Base-by-base conservation (phyloP, 2,329 filamentous ascomycete genomes). In the Cladosporium sp. region DNA sequence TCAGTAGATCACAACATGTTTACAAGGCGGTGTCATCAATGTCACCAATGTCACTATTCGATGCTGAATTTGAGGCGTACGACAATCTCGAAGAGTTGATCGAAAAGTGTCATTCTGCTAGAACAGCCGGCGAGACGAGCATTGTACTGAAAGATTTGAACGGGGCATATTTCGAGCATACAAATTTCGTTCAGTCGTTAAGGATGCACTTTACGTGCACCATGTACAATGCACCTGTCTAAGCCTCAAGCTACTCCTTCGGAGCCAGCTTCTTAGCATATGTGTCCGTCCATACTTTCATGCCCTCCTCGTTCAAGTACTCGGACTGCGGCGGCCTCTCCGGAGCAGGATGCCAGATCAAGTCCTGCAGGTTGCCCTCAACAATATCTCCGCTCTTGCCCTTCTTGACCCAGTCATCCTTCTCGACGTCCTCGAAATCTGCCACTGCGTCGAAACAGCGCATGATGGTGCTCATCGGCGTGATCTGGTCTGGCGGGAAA, bases 401-500 rank as follows among this genome's bases (percentile, higher is more conserved):
- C 11, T 45, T 55, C 57, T 61, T 42, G 12, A 65, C 64, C 69
- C 69, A 71, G 5, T 61, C 61, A 8, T 56, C 64, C 1, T 64
- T 60, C 7, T 57, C 66, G 11, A 75, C 60, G 19, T 56, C 34
- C 12, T 67, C 66, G 37, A 70, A 61, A 15, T 61, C 43, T 11
- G 59, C 64, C 42, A 76, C 69, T 11, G 69, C 72, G 52, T 74
- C 70, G 51, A 76, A 77, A 3, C 72, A 73, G 52, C 72, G 71
- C 43, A 73, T 61, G n/a, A 74, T 74, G 0, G 75, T 76, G 1
- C 67, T 67, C 61, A 76, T 67, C 1, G 75, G 74, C 8, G 75
- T 77, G 54, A 75, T 70, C 25, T 75, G 70, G 58, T 76, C 73
- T 42, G 72, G 69, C 2, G 69, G 70, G 66, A 74, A 76, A 3